These are phyloP conservation scores for Aspergillus fumigatiaffinis DNA, from an alignment of 2,329 filamentous ascomycete species.

Conservation along the genomic window DNA sequence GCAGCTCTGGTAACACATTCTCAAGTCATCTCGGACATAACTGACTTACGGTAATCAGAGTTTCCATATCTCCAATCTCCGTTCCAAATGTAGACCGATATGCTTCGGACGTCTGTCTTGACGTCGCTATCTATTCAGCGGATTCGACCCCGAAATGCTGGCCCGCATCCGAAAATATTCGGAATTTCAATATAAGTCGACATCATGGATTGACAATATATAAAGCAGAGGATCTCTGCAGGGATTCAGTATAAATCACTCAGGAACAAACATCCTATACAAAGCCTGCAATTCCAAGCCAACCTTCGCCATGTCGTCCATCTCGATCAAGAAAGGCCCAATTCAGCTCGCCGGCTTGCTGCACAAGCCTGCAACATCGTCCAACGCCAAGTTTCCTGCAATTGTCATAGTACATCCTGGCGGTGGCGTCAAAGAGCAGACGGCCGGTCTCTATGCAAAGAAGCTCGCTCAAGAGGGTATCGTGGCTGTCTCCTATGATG, in stretches of 20 bases:
- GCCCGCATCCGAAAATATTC: not conserved
- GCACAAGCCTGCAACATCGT: not conserved
- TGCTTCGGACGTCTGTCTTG: not conserved
- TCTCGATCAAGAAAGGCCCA: not conserved
- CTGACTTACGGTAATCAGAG: not conserved
- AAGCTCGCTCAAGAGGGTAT: slow-evolving; percentile 12
- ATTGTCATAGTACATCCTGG: slow-evolving; percentile 19
- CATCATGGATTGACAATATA: not conserved
- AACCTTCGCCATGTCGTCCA: not conserved
- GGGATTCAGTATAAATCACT: no score
- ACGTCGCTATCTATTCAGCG: not conserved
- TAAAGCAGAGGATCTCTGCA: no score
- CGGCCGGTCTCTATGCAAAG: slow-evolving; percentile 18
- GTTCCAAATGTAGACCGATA: not conserved
- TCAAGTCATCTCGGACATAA: not conserved
- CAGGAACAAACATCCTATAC: no score
- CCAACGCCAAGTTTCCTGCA: slow-evolving; percentile 10
- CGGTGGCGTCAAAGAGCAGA: slow-evolving; percentile 22
- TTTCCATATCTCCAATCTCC: no score
- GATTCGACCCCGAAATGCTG: not conserved
- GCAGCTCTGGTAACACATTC: no score
- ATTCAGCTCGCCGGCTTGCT: not conserved
- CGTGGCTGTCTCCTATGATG: slow-evolving; percentile 17
- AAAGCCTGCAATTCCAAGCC: no score
- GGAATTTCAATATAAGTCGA: not conserved